phyloP scores from a whole-genome alignment of 2,329 filamentous ascomycete species.

The Exophiala mesophila region DNA sequence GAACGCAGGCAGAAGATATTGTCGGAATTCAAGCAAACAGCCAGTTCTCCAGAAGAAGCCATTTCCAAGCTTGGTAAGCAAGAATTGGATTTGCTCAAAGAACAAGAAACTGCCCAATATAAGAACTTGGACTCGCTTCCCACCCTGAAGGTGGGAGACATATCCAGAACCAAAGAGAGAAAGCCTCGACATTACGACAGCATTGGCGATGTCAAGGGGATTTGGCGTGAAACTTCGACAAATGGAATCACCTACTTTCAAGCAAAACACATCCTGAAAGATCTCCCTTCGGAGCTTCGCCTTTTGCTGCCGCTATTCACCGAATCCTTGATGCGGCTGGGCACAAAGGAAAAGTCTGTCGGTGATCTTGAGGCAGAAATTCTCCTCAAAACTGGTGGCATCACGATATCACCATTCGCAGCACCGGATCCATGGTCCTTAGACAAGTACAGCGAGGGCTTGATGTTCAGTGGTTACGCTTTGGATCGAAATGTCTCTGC shows the following conservation, averaged over 20 bases:
- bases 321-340: constrained; percentile 86
- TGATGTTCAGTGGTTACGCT: constrained; percentile 80
- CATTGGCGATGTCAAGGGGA: constrained; percentile 62
- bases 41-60: constrained; percentile 67
- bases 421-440: constrained; percentile 71
- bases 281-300: constrained; percentile 77
- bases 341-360: constrained; percentile 82
- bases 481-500: constrained; percentile 83
- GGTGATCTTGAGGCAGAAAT: constrained; percentile 93
- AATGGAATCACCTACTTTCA: constrained; percentile 97
- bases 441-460: constrained; percentile 67
- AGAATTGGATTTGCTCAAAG: constrained; percentile 72
- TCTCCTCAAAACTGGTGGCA: constrained; percentile 90
- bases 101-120: constrained; percentile 78
- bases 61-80: constrained; percentile 67
- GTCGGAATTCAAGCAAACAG: constrained; percentile 53
- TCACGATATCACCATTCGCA: constrained; percentile 80
- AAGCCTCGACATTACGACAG: constrained; percentile 59
- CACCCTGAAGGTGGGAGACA: constrained; percentile 82
- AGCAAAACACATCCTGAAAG: constrained; percentile 72
- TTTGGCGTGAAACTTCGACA: constrained; percentile 89
- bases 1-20: constrained; percentile 60
- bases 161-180: constrained; percentile 70
- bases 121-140: constrained; percentile 85
- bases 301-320: constrained; percentile 84